Percentiles rank a stretch among this genome's conserved stretches.
Evolutionary conservation across 805 yeast genomes (phyloP).

Genomic region (Saccharomyces eubayanus): DNA sequence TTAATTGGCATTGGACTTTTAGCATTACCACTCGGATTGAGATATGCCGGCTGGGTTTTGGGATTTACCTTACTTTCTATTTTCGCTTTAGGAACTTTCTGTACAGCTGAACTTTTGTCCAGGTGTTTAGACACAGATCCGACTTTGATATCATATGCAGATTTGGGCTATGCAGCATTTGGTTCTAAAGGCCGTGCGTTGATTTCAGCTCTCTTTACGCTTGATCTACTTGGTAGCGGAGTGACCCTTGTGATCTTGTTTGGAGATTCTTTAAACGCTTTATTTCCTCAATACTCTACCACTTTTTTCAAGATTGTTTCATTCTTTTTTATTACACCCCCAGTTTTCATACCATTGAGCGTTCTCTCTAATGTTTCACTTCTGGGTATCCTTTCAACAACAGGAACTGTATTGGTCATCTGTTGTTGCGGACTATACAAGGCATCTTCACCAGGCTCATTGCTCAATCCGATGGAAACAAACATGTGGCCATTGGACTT

Average conservation of each 20-base stretch:
- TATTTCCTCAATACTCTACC: constrained; percentile 46
- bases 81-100: constrained; percentile 62
- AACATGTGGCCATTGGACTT: constrained; percentile 53
- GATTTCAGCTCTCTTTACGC: constrained; percentile 64
- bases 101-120: constrained; percentile 69
- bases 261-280: constrained; percentile 74
- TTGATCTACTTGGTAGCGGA: constrained; percentile 74
- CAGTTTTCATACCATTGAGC: constrained; percentile 70
- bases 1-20: constrained; percentile 69
- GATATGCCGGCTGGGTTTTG: constrained; percentile 59
- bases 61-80: constrained; percentile 52
- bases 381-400: constrained; percentile 63
- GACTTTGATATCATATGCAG: constrained; percentile 79
- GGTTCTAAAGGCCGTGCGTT: constrained; percentile 68
- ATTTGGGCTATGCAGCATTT: constrained; percentile 77
- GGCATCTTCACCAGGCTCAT: constrained; percentile 62
- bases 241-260: constrained; percentile 74
- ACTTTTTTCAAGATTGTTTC: constrained; percentile 58
- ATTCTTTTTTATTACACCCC: constrained; percentile 67
- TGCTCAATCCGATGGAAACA: constrained; percentile 55
- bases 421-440: constrained; percentile 58
- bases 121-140: constrained; percentile 73
- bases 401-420: constrained; percentile 52
- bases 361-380: constrained; percentile 61
- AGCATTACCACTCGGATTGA: constrained; percentile 63